Base-by-base conservation (phyloP, 2,329 filamentous ascomycete genomes). In the Calonectria hongkongensis region DNA sequence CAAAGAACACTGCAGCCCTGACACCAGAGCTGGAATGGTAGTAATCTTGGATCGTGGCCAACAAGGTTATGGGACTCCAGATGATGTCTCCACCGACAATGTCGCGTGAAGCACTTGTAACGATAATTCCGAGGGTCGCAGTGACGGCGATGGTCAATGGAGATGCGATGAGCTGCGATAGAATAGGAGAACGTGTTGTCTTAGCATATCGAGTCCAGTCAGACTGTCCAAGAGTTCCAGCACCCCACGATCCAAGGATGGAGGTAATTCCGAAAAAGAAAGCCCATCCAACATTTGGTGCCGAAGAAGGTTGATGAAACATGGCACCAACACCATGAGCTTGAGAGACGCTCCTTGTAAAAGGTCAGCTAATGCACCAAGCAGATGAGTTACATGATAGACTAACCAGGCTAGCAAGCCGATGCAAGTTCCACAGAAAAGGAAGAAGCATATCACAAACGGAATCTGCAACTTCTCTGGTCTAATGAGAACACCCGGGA, bases 191-290 rank as follows among this genome's bases (percentile, higher is more conserved):
- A 21, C 74, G 51, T 28, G 68, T 73, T 2, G 47, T 70, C 21
- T 66, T 74, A 39, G 79, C 77, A 39, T 80, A 80, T 25, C 79
- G 73, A n/a, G 78, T 80, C 79, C 79, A 80, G 66, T 80, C 79
- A 16, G 79, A 79, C 68, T 80, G 79, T 2, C 79, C 79, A 27
- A 80, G 67, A n/a, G 76, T 79, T 43, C 79, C 79, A 41, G 74
- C 71, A 21, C 78, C 79, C 78, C 78, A 79, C 6, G 79, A 71
- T 15, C 79, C 79, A 13, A 80, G 72, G 33, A 80, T 78, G 8
- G 80, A 76, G 27, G 80, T 82, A 66, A 82, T 80, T 33, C 80
- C 80, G 54, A 81, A 82, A 51, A 81, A 75, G 73, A 81, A 81
- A 3, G 81, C 78, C 81, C 80, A 82, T 21, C 77, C 77, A 27